Evolutionary conservation across 805 yeast genomes (phyloP).

Genomic region (Clavispora asparagi): DNA sequence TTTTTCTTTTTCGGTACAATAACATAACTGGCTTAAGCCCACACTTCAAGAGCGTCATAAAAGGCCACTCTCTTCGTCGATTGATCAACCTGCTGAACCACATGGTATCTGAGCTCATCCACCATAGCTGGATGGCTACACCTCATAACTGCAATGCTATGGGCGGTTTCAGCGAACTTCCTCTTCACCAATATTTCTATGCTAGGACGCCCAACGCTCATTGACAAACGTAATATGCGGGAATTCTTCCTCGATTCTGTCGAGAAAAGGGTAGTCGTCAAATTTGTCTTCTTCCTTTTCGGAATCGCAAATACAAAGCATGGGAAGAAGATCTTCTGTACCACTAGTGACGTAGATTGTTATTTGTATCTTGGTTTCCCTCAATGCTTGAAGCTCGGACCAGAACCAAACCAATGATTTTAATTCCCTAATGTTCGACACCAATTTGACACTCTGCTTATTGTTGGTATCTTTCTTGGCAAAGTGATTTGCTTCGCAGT

Average conservation of each 20-base stretch:
- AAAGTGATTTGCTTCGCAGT: constrained; percentile 33
- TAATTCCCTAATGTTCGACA: constrained; percentile 23
- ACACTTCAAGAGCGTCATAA: constrained; percentile 9
- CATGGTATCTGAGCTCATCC: constrained; percentile 8
- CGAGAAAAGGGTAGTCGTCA: constrained; percentile 3
- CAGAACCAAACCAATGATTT: constrained; percentile 21
- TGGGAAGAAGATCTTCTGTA: constrained; percentile 2
- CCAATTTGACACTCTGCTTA: constrained; percentile 15
- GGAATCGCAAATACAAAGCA: constrained; percentile 7
- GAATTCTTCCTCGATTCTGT: constrained; percentile 1
- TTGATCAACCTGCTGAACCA: constrained; percentile 6
- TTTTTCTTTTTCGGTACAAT: too few relatives aligned
- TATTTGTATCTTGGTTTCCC: constrained; percentile 20
- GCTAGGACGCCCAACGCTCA: constrained; percentile 11
- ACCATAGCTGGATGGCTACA: constrained; percentile 13
- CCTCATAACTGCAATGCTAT: constrained; percentile 5
- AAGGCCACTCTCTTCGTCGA: constrained; percentile 10
- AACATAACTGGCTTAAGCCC: constrained; percentile 12
- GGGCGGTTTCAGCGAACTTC: constrained; percentile 4
- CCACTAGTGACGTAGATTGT: constrained; percentile 37
- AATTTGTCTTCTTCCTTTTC: constrained; percentile 11
- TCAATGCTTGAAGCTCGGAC: constrained; percentile 17
- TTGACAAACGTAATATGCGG: constrained; percentile 6
- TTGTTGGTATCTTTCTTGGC: constrained; percentile 7
- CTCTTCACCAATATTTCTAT: constrained; percentile 2